Conservation (phyloP, 108 stramenopile species). For the Schizochytrium sp. region DNA sequence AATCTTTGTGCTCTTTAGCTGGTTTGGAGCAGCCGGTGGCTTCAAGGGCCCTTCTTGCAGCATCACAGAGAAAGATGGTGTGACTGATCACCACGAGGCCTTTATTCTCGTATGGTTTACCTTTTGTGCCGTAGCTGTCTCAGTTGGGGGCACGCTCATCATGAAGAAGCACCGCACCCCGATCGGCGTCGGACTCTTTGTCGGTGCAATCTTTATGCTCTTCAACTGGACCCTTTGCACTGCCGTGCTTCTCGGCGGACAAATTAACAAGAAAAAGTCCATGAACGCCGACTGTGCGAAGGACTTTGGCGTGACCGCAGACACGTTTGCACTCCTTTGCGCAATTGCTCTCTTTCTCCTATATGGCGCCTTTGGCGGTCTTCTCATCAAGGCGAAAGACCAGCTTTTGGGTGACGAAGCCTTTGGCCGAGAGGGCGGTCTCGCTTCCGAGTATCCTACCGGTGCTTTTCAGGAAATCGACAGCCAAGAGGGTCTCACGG, state of each 20-base stretch:
- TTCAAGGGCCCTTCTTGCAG: neutral
- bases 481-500: neutral
- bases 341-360: neutral
- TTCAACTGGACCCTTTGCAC: neutral
- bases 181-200: constrained; percentile 6
- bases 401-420: neutral
- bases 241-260: neutral
- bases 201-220: neutral
- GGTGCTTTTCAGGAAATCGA: neutral
- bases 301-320: neutral
- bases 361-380: neutral
- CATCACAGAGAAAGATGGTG: neutral
- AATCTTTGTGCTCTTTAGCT: neutral
- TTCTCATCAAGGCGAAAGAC: neutral
- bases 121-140: neutral
- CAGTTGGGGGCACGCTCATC: neutral
- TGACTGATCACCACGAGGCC: constrained; percentile 9
- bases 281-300: neutral
- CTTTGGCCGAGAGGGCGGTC: neutral
- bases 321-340: neutral
- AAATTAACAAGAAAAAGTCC: neutral
- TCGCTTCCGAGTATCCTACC: neutral
- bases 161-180: constrained; percentile 15
- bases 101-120: neutral
- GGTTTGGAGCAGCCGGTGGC: neutral